Percentiles rank a stretch among this genome's conserved stretches.
phyloP scores from a whole-genome alignment of 2,329 filamentous ascomycete genomes.

The Celoporthe dispersa region DNA sequence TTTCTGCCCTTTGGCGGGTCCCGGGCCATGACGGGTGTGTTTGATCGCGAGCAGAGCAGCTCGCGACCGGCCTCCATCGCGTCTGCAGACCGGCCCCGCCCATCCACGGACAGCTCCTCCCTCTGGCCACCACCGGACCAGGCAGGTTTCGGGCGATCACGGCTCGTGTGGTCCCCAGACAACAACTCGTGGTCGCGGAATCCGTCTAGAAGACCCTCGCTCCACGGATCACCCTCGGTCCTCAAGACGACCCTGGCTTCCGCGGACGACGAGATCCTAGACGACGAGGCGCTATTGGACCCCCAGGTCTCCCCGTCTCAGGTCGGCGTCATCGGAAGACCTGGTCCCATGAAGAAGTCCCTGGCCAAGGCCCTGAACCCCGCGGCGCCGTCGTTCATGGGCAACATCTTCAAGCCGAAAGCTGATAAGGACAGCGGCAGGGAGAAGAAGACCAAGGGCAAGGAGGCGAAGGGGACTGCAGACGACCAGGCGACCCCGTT shows the following conservation, averaged over 20 bases:
- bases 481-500: constrained; percentile 18
- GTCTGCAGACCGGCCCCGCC: constrained; percentile 73
- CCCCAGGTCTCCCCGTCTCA: constrained; percentile 59
- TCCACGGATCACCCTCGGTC: constrained; percentile 74
- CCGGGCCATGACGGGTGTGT: constrained; percentile 52
- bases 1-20: constrained; percentile 53
- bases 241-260: constrained; percentile 65
- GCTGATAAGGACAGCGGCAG: constrained; percentile 46
- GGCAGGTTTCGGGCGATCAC: constrained; percentile 40
- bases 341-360: constrained; percentile 61
- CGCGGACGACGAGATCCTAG: constrained; percentile 67
- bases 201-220: constrained; percentile 79
- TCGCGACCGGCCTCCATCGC: constrained; percentile 72
- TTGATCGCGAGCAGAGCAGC: constrained; percentile 60
- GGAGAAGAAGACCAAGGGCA: constrained; percentile 46
- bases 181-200: constrained; percentile 63
- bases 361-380: constrained; percentile 76
- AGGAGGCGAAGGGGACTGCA: constrained; percentile 41
- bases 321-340: constrained; percentile 74
- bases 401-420: constrained; percentile 62
- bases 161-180: constrained; percentile 40
- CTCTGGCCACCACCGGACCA: constrained; percentile 68
- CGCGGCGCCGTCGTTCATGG: constrained; percentile 85
- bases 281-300: constrained; percentile 59
- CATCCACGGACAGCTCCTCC: constrained; percentile 77